Evolutionary conservation across 768 basidiomycete species (phyloP).

Genomic region (Rhizopogon salebrosus): DNA sequence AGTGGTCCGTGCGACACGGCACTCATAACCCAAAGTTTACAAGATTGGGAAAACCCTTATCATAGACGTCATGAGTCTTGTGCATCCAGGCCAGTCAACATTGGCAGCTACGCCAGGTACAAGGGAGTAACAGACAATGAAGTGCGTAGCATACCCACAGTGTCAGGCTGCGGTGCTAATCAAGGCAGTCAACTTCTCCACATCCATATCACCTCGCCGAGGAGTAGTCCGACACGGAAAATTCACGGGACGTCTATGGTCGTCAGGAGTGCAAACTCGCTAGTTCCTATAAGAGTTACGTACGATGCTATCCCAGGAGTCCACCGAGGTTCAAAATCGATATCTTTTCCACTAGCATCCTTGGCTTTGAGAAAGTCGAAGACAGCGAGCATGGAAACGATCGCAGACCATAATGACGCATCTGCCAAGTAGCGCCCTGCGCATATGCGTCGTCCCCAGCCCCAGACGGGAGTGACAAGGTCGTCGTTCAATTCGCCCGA

Average conservation of each 20-base stretch:
- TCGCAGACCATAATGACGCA: slow-evolving; percentile 31
- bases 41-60: too few relatives aligned
- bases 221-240: slow-evolving; percentile 16
- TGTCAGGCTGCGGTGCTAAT: neutral
- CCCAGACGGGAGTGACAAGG: neutral
- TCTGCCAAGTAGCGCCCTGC: slow-evolving; percentile 34
- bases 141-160: too few relatives aligned
- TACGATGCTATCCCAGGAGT: slow-evolving; percentile 14
- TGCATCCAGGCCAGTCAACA: too few relatives aligned
- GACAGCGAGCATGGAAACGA: slow-evolving; percentile 31
- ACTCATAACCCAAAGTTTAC: too few relatives aligned
- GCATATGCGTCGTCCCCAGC: slow-evolving; percentile 24
- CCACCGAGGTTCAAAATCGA: slow-evolving; percentile 21
- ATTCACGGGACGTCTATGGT: slow-evolving; percentile 13
- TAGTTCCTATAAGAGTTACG: neutral
- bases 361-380: slow-evolving; percentile 34
- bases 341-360: slow-evolving; percentile 23
- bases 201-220: slow-evolving; percentile 3
- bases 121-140: too few relatives aligned
- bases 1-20: too few relatives aligned
- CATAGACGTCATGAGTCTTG: too few relatives aligned
- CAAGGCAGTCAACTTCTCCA: slow-evolving; percentile 3
- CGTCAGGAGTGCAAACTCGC: neutral
- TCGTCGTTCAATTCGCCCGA: slow-evolving; percentile 1
- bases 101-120: too few relatives aligned